These are phyloP conservation scores for Berkeleyomyces rouxiae DNA, from an alignment of 2,329 filamentous ascomycete genomes.

Conservation along the genomic window DNA sequence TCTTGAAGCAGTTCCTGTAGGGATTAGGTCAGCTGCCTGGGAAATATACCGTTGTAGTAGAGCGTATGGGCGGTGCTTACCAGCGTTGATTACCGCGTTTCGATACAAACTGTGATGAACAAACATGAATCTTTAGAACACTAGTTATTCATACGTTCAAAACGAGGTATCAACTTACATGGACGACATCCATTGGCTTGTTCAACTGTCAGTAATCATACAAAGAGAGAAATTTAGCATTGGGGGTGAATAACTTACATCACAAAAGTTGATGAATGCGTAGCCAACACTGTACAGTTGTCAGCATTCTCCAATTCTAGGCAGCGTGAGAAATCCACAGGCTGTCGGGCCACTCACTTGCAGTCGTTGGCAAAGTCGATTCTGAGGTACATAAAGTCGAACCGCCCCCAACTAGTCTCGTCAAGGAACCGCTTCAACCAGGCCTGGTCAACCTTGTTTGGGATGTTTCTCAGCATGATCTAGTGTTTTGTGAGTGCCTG, in stretches of 20 bases:
- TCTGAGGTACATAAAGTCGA: constrained; percentile 88
- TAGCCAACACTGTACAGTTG: constrained; percentile 62
- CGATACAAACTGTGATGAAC: constrained; percentile 45
- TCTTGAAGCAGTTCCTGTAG: constrained; percentile 60
- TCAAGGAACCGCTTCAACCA: constrained; percentile 70
- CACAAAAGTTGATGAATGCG: constrained; percentile 88
- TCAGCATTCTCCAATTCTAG: constrained; percentile 17
- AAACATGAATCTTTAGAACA: too few relatives aligned
- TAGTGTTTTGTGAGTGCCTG: constrained; percentile 20
- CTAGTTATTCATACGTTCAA: too few relatives aligned
- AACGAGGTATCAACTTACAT: constrained; percentile 28
- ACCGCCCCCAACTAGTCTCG: constrained; percentile 60
- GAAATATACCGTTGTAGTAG: background rate
- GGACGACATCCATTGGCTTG: constrained; percentile 56
- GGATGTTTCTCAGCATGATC: constrained; percentile 93
- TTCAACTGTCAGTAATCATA: background rate
- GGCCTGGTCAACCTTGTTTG: constrained; percentile 67
- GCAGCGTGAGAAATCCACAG: background rate
- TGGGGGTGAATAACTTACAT: constrained; percentile 36
- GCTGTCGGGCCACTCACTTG: constrained; percentile 41
- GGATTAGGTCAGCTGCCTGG: background rate
- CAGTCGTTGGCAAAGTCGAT: constrained; percentile 76
- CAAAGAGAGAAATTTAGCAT: background rate
- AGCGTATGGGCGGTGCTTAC: constrained; percentile 23
- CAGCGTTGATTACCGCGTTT: constrained; percentile 55